Percentiles rank a stretch among this genome's conserved stretches.
Conservation (phyloP, 2,329 filamentous ascomycete species). For the Albifimbria verrucaria region DNA sequence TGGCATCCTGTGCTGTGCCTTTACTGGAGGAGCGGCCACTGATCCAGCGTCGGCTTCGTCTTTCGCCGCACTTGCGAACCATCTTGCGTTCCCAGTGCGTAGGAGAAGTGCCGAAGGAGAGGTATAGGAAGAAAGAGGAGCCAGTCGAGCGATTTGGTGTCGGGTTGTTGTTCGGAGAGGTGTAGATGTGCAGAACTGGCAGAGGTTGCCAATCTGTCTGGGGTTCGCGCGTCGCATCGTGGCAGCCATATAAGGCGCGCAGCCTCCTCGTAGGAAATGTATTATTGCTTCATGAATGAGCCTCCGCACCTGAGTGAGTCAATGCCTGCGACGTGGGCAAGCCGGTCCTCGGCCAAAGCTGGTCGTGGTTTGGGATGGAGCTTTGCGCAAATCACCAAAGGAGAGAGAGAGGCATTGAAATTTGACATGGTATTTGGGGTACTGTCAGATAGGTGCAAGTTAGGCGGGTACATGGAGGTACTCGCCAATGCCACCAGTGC, state of each 20-base stretch:
- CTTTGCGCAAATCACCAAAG: no score
- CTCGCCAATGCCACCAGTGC: background rate
- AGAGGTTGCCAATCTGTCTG: constrained; percentile 33
- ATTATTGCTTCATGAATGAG: background rate
- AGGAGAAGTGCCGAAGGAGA: background rate
- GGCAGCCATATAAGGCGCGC: background rate
- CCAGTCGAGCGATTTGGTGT: constrained; percentile 17
- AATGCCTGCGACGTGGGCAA: no score
- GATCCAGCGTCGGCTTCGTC: background rate
- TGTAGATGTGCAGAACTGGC: constrained; percentile 40
- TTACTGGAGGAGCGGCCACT: background rate
- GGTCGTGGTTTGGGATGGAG: no score
- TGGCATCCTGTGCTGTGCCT: constrained; percentile 21
- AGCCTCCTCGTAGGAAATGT: background rate
- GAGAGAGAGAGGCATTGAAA: background rate
- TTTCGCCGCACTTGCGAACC: background rate
- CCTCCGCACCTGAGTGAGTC: no score
- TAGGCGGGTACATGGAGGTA: background rate
- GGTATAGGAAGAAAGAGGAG: background rate
- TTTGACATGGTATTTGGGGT: background rate
- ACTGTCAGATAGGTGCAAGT: no score
- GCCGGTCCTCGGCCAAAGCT: no score
- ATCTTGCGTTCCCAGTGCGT: background rate
- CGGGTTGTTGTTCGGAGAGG: constrained; percentile 19
- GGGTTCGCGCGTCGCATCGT: constrained; percentile 37